Percentiles rank a stretch among this genome's conserved stretches.
phyloP scores from a whole-genome alignment of 805 yeast genomes.

The Cyberlindnera mississippiensis region DNA sequence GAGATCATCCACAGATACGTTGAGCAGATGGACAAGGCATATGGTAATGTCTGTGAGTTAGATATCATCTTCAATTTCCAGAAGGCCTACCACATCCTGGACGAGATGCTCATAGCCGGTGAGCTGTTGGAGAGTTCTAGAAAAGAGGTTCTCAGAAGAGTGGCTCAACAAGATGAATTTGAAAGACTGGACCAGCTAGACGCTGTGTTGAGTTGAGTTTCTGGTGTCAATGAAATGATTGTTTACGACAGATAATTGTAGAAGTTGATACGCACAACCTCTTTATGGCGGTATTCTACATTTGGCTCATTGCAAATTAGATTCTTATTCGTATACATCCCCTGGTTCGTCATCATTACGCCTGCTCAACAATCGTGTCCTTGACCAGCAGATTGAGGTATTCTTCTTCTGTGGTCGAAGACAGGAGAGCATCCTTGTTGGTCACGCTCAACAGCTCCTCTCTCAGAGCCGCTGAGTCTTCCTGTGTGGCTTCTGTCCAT shows the following conservation, averaged over 20 bases:
- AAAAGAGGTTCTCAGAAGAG: constrained; percentile 70
- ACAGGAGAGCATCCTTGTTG: constrained; percentile 21
- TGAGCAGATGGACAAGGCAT: constrained; percentile 93
- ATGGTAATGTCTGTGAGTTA: constrained; percentile 93
- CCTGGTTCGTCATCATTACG: background rate
- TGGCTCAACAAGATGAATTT: constrained; percentile 81
- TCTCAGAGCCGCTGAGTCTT: constrained; percentile 26
- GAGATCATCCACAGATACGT: constrained; percentile 91
- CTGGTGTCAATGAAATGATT: background rate
- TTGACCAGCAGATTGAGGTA: constrained; percentile 30
- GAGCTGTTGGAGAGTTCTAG: constrained; percentile 79
- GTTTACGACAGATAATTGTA: background rate
- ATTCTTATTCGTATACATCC: background rate
- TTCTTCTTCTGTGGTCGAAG: constrained; percentile 29
- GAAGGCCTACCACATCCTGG: constrained; percentile 87
- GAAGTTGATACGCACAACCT: too few relatives aligned
- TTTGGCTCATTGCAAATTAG: background rate
- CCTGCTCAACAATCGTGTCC: constrained; percentile 21
- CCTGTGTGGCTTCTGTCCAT: constrained; percentile 43
- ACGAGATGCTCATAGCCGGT: constrained; percentile 88
- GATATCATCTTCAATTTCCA: constrained; percentile 96
- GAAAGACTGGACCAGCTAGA: constrained; percentile 69
- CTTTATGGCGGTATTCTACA: background rate
- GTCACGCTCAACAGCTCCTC: constrained; percentile 26
- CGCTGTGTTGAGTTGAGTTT: constrained; percentile 33